Percentiles rank a stretch among this genome's conserved stretches.
Evolutionary conservation across 176 grass and related monocot species (phyloP).

Genomic region (Otatea glauca): DNA sequence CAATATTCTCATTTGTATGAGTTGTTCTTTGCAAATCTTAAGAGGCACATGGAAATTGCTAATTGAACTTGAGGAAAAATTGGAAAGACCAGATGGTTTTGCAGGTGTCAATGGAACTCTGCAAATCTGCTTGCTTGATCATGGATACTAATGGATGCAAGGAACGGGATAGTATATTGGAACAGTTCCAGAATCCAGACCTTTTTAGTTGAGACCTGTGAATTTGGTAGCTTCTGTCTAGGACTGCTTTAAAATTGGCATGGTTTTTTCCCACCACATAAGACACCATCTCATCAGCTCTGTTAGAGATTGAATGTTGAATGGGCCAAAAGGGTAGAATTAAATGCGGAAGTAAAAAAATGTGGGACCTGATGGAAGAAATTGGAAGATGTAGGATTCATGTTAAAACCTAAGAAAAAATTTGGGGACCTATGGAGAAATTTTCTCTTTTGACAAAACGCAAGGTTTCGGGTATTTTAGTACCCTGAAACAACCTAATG

Average conservation of each 20-base stretch:
- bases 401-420: conserved; percentile 6
- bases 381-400: conserved; percentile 2
- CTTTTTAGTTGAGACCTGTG: background rate
- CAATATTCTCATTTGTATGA: background rate
- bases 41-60: conserved; percentile 1
- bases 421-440: background rate
- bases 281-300: background rate
- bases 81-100: background rate
- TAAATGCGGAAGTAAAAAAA: conserved; percentile 6
- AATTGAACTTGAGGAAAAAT: conserved; percentile 9
- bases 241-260: conserved; percentile 14
- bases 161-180: conserved; percentile 15
- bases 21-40: background rate
- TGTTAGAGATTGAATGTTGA: conserved; percentile 1
- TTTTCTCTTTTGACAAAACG: background rate
- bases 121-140: conserved; percentile 11
- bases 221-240: background rate
- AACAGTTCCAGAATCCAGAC: background rate
- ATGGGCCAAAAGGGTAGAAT: background rate
- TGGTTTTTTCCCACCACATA: conserved; percentile 7
- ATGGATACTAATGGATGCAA: background rate
- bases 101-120: background rate
- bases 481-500: conserved; percentile 14
- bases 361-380: background rate
- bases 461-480: background rate